phyloP scores from a whole-genome alignment of 805 yeast species.

The Metschnikowia henanensis region DNA sequence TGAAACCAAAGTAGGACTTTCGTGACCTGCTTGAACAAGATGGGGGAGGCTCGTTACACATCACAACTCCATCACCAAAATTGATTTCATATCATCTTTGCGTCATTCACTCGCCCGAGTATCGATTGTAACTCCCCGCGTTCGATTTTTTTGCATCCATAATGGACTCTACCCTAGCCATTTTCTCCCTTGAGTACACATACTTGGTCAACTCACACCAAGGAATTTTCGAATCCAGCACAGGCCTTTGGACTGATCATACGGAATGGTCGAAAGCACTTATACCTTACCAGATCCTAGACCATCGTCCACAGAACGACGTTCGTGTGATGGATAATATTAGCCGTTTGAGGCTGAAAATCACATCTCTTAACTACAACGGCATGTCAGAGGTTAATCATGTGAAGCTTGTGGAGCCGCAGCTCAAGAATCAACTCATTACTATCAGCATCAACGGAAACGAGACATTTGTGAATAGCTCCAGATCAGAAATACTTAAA shows the following conservation, averaged over 20 bases:
- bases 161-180: constrained; percentile 21
- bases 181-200: constrained; percentile 30
- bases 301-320: constrained; percentile 10
- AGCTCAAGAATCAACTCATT: constrained; percentile 31
- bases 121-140: too few species aligned
- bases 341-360: constrained; percentile 12
- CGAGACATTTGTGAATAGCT: constrained; percentile 26
- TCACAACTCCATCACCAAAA: background rate
- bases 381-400: constrained; percentile 18
- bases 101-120: too few species aligned
- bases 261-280: constrained; percentile 16
- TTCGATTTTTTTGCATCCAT: too few species aligned
- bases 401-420: constrained; percentile 31
- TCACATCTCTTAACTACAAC: constrained; percentile 17
- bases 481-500: constrained; percentile 29
- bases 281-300: constrained; percentile 16
- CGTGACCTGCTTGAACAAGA: too few species aligned
- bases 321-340: constrained; percentile 19
- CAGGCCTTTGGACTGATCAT: constrained; percentile 35
- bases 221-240: constrained; percentile 27
- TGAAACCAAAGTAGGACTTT: background rate
- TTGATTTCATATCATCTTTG: background rate
- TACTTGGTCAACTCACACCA: constrained; percentile 22
- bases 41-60: too few species aligned
- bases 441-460: constrained; percentile 39